phyloP scores from a whole-genome alignment of 164 flowering plant species.

The Cinnamomum chago region DNA sequence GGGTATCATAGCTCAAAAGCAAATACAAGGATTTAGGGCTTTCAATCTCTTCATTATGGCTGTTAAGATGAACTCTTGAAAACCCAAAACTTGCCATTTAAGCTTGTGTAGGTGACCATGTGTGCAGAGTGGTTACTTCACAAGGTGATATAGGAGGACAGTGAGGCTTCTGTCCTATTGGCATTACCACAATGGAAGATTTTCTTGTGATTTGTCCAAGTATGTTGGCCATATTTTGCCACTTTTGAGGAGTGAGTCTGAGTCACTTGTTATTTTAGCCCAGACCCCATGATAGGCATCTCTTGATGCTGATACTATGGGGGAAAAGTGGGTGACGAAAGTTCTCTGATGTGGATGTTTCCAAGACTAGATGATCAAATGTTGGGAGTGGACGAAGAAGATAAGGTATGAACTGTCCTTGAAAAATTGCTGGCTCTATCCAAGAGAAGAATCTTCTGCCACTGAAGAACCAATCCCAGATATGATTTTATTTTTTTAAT shows the following conservation, averaged over 20 bases:
- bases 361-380: constrained; percentile 3
- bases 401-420: not conserved
- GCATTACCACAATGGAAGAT: not conserved
- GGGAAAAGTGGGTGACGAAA: not conserved
- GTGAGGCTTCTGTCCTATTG: constrained; percentile 4
- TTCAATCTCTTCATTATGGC: constrained; percentile 15
- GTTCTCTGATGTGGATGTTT: constrained; percentile 7
- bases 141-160: constrained; percentile 1
- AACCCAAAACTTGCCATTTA: not conserved
- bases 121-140: not conserved
- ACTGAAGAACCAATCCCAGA: not conserved
- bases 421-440: not conserved
- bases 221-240: not conserved
- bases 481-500: too few relatives aligned
- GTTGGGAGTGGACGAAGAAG: not conserved
- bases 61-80: constrained; percentile 15
- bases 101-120: not conserved
- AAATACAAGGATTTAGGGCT: too few relatives aligned
- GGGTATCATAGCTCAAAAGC: too few relatives aligned
- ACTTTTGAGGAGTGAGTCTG: constrained; percentile 6
- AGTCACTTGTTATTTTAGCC: not conserved
- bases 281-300: constrained; percentile 2
- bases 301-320: constrained; percentile 7
- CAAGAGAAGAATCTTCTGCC: constrained; percentile 3
- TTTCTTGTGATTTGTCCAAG: not conserved